A percentile compares a stretch with the other conserved stretches of the same genome.
Evolutionary conservation across 2,329 filamentous ascomycete species (phyloP).

Genomic region (Chrysoporthe puriensis): DNA sequence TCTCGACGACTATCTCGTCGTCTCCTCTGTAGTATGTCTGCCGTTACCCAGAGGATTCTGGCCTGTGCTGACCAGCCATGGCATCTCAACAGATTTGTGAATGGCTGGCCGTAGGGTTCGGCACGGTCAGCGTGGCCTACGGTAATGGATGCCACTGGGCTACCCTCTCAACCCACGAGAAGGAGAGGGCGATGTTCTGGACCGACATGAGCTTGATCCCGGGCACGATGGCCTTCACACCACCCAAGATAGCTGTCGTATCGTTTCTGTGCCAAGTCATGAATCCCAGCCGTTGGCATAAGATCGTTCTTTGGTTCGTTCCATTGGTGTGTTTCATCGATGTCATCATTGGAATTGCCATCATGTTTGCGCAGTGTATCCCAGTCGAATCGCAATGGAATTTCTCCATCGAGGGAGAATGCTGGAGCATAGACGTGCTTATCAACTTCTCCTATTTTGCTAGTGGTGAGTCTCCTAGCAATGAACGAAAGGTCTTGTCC

Average conservation of each 20-base stretch:
- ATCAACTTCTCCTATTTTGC: conserved; percentile 46
- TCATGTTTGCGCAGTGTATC: conserved; percentile 48
- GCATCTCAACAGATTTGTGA: no score
- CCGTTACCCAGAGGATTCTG: neutral
- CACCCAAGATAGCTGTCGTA: conserved; percentile 48
- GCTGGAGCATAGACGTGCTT: conserved; percentile 40
- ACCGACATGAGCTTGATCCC: conserved; percentile 43
- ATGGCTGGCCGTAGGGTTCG: no score
- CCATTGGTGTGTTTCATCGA: conserved; percentile 25
- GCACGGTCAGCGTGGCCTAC: conserved; percentile 32
- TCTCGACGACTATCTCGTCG: conserved; percentile 44
- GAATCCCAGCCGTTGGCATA: conserved; percentile 41
- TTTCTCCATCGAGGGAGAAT: conserved; percentile 37
- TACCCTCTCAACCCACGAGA: conserved; percentile 36
- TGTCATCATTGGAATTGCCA: no score
- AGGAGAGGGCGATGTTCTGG: conserved; percentile 40
- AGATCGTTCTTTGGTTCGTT: conserved; percentile 41
- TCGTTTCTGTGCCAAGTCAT: conserved; percentile 43
- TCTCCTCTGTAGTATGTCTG: conserved; percentile 37
- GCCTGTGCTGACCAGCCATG: no score
- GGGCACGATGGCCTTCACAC: conserved; percentile 43
- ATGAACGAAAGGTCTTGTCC: neutral
- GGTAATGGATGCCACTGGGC: conserved; percentile 46
- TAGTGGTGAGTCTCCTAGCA: conserved; percentile 38
- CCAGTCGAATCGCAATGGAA: conserved; percentile 46